Conservation (phyloP, 331 rosid species). For the Quercus phellos region DNA sequence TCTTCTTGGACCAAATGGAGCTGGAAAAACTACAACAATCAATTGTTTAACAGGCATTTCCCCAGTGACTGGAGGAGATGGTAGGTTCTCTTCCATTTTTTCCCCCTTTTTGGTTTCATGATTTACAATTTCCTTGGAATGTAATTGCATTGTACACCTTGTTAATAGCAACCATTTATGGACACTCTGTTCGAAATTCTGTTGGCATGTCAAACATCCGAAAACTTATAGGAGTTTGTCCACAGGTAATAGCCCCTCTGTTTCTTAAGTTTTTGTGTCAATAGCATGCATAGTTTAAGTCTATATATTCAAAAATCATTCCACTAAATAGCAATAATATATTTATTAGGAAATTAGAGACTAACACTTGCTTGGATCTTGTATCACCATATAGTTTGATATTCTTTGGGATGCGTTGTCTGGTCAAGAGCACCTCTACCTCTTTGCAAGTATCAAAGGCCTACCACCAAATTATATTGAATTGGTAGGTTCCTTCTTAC, state of each 20-base stretch:
- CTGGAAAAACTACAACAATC: conserved; percentile 87
- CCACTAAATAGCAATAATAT: conserved; percentile 1
- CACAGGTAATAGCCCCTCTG: conserved; percentile 56
- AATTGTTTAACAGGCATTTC: conserved; percentile 87
- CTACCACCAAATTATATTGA: conserved; percentile 50
- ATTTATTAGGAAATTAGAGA: background rate
- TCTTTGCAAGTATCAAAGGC: conserved; percentile 83
- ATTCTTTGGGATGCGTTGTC: conserved; percentile 81
- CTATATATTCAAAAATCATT: background rate
- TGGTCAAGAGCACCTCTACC: conserved; percentile 77
- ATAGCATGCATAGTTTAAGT: background rate
- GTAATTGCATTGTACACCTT: conserved; percentile 5
- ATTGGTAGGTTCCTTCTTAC: conserved; percentile 38
- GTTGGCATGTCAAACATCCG: conserved; percentile 70
- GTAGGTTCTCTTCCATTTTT: conserved; percentile 26
- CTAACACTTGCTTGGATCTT: conserved; percentile 13
- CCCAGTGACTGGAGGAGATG: conserved; percentile 78
- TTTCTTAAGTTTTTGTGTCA: conserved; percentile 4
- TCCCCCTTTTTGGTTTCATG: background rate
- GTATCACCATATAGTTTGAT: conserved; percentile 52
- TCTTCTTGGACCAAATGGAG: conserved; percentile 93
- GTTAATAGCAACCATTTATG: conserved; percentile 65
- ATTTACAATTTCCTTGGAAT: conserved; percentile 2
- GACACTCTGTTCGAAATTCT: conserved; percentile 63
- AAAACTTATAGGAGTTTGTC: conserved; percentile 80